Conservation (phyloP, 352 stramenopile species). For the Globisporangium abappressorium region DNA sequence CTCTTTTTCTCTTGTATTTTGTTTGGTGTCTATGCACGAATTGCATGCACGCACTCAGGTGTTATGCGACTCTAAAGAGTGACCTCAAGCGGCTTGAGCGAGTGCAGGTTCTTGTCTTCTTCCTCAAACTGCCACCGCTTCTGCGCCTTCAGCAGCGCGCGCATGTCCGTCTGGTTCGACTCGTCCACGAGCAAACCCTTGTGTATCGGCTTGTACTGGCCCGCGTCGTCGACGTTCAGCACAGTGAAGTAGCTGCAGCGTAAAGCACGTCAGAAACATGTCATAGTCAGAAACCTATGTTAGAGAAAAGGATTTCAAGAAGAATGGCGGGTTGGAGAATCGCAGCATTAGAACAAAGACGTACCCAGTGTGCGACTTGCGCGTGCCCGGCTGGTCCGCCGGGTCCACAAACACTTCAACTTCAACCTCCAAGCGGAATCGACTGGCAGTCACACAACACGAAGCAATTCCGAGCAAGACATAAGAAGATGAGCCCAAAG, state of each 20-base stretch:
- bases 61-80: slow-evolving; percentile 15
- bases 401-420: slow-evolving; percentile 66
- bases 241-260: slow-evolving; percentile 56
- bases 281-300: neutral
- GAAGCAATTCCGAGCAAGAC: neutral
- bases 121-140: slow-evolving; percentile 70
- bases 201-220: slow-evolving; percentile 55
- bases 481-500: neutral
- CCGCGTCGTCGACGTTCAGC: slow-evolving; percentile 55
- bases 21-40: neutral
- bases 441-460: slow-evolving; percentile 24
- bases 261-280: neutral
- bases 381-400: slow-evolving; percentile 40
- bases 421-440: slow-evolving; percentile 66
- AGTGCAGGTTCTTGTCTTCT: slow-evolving; percentile 57
- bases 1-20: neutral
- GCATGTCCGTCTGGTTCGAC: slow-evolving; percentile 63
- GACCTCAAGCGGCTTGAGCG: slow-evolving; percentile 49
- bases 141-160: slow-evolving; percentile 63
- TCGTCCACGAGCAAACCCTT: slow-evolving; percentile 56
- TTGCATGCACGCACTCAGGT: neutral
- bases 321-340: neutral
- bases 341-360: neutral
- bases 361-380: slow-evolving; percentile 60
- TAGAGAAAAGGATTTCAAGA: neutral